A percentile compares a stretch with the other conserved stretches of the same genome.
Evolutionary conservation across 257 asterid genomes (phyloP).

Genomic region (Eustoma russellianum): DNA sequence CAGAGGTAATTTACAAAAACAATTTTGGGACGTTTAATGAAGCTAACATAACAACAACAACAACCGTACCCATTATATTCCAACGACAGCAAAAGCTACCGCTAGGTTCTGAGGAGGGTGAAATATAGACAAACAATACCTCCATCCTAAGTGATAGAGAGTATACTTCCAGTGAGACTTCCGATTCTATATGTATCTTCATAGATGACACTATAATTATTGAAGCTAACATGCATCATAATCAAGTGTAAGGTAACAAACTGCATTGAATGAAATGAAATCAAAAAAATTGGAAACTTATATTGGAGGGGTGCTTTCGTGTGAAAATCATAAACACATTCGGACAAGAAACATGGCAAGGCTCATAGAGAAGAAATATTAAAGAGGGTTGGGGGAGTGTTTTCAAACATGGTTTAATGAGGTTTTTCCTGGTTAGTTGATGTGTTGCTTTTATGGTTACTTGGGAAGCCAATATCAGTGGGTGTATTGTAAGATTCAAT

Average conservation of each 20-base stretch:
- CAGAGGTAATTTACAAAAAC: conserved; percentile 7
- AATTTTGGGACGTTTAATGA: conserved; percentile 6
- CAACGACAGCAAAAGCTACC: no score
- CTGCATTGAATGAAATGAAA: conserved; percentile 22
- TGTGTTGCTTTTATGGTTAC: no score
- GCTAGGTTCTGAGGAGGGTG: no score
- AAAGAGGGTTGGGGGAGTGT: conserved; percentile 32
- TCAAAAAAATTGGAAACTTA: conserved; percentile 4
- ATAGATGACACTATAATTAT: no score
- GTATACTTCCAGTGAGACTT: no score
- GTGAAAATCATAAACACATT: neutral
- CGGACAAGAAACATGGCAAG: neutral
- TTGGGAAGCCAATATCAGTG: no score
- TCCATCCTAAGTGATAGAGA: no score
- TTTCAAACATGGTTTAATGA: conserved; percentile 57
- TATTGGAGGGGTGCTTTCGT: neutral
- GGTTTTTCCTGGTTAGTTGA: conserved; percentile 50
- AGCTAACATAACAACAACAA: no score
- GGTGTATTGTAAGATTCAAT: no score
- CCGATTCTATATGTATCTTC: no score
- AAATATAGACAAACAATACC: no score
- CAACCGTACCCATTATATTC: no score
- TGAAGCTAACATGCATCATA: conserved; percentile 23
- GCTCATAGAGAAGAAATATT: neutral
- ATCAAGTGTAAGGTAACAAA: conserved; percentile 20